phyloP scores from a whole-genome alignment of 148 eudicot genomes.

The Suaeda aralocaspica region DNA sequence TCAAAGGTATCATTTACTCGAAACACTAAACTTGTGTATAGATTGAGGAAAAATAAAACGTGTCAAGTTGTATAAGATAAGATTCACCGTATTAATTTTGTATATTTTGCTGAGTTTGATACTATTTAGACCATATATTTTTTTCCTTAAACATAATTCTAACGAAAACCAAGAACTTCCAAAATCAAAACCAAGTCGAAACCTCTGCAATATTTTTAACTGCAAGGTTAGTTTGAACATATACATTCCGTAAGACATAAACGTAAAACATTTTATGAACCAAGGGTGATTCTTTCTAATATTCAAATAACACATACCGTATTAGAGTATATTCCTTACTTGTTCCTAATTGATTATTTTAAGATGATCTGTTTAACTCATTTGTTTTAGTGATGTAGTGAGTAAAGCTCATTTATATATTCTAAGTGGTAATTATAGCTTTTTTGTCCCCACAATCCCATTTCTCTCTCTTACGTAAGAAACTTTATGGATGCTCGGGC shows the following conservation, averaged over 20 bases:
- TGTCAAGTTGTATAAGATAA: too few relatives aligned
- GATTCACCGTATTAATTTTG: too few relatives aligned
- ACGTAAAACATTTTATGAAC: not conserved
- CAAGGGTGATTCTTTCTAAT: slow-evolving; percentile 1
- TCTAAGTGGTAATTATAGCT: slow-evolving; percentile 2
- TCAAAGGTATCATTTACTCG: too few relatives aligned
- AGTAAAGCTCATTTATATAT: not conserved
- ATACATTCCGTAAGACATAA: not conserved
- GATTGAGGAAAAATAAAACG: too few relatives aligned
- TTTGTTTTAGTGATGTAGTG: not conserved
- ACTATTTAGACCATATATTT: too few relatives aligned
- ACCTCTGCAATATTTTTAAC: too few relatives aligned
- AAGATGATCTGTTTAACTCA: not conserved
- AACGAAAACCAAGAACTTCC: too few relatives aligned
- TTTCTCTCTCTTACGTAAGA: slow-evolving; percentile 27
- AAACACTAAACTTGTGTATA: too few relatives aligned
- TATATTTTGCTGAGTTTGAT: too few relatives aligned
- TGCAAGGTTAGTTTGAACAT: too few relatives aligned
- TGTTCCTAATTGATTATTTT: slow-evolving; percentile 11
- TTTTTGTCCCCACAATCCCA: slow-evolving; percentile 9
- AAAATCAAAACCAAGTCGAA: too few relatives aligned
- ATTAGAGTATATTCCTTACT: slow-evolving; percentile 20
- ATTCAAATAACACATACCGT: not conserved
- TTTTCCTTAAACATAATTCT: too few relatives aligned
- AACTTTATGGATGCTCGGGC: slow-evolving; percentile 31